Base-by-base conservation (phyloP, 257 asterid genomes). In the Nicotiana obtusifolia region DNA sequence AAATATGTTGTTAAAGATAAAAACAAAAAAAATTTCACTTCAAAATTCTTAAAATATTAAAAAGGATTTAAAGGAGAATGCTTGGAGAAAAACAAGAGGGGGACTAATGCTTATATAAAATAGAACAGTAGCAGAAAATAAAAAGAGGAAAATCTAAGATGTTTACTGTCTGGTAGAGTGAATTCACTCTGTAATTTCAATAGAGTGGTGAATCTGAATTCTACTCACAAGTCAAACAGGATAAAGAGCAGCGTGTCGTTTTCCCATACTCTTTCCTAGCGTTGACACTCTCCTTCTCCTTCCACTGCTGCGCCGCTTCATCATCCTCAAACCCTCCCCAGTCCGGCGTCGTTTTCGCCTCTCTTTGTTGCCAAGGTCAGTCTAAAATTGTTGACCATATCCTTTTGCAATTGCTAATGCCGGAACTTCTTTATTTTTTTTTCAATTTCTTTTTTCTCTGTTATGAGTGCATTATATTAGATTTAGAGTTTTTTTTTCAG, bases 241-340 rank as follows among this genome's bases (percentile, higher is more conserved):
- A 69, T 69, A 37, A 41, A 37, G 10, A 0, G 57, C 31, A 10
- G n/a, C 11, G n/a, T 69, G 4, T 7, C 20, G 20, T 13, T 44
- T 71, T 71, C 56, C 8, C 15, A n/a, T 7, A 5, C 11, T 37
- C 59, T 20, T 71, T 22, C 8, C 24, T 37, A 37, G 33, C 77
- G 57, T 37, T 41, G 77, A 69, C 54, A 35, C 31, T 68, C 54
- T 35, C 53, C 20, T 5, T 35, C 30, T 68, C 19, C 19, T 35
- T 37, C 30, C 47, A 10, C 1, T 37, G 57, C 0, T 41, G 57
- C 33, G 77, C 57, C 76, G 76, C 54, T 19, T 17, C 57, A 5
- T 68, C 56, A 68, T 68, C 56, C 31, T 37, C 30, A 69, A 69
- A 37, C 77, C 76, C 77, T 69, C 77, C 77, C 37, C 33, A 11